Base-by-base conservation (phyloP, 202 grass and related monocot genomes). In the Carex sylvatica region DNA sequence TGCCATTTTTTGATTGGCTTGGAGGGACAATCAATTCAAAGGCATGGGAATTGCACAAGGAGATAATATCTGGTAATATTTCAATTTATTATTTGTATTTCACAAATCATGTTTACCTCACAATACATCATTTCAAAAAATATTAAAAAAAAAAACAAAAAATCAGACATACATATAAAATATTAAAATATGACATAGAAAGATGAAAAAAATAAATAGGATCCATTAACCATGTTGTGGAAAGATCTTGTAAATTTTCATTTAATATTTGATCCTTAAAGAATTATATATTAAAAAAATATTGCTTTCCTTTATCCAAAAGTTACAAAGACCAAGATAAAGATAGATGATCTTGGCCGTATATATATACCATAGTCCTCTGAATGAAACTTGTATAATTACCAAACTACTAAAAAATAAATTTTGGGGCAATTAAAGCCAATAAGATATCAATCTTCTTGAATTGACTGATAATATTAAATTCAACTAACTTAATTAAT, bases 1-100 rank as follows among this genome's bases (percentile, higher is more conserved):
- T 99, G 96, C 96, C 96, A 63, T 86, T 99, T 20, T 96, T 99
- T 76, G 96, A 99, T 85, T 67, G 87, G 9, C 65, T 99, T 61
- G 93, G 96, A 20, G 91, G 93, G 44, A 96, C 96, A 22, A 31
- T 93, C 11, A 79, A 93, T 51, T 61, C 5, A 54, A 68, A 46
- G 7, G 84, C 93, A 9, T 96, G 93, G 93, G 83, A 92, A 33
- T 75, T 92, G 60, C 96, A 99, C 19, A 53, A 60, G 65, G 76
- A 89, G 63, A 89, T 84, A 16, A 86, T 85, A 11, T 80, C 86
- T 89, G 96, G 96, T 95, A 54, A 62, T 1, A 16, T 70, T 85
- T 76, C 70, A 4, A 78, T 23, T 75, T 75, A 65, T 2, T 58
- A 9, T 23, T 35, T 70, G 18, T 35, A 35, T 22, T 47, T 24